These are phyloP conservation scores for Boletus sp. DNA, from an alignment of 1,284 basidiomycete species.

Conservation along the genomic window DNA sequence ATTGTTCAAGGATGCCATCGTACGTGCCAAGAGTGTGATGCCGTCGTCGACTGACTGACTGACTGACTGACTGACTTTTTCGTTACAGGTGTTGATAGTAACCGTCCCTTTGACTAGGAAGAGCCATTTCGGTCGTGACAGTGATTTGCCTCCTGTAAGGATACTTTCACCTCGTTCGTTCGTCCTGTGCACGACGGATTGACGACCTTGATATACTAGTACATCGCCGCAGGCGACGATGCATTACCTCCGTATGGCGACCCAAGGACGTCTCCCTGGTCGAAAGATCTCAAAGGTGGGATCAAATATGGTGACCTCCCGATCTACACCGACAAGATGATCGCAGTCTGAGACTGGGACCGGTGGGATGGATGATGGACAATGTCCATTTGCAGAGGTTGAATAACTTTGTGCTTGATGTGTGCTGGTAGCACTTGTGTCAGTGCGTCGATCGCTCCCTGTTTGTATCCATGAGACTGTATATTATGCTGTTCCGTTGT, in stretches of 20 bases:
- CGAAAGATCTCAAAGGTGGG: conserved; percentile 17
- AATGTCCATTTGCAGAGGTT: conserved; percentile 9
- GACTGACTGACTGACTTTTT: no score
- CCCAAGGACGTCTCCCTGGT: conserved; percentile 13
- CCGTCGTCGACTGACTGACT: neutral
- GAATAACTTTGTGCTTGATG: neutral
- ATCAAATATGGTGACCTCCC: conserved; percentile 33
- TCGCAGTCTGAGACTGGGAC: conserved; percentile 8
- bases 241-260: conserved; percentile 22
- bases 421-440: conserved; percentile 13
- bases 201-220: conserved; percentile 16
- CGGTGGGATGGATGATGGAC: neutral
- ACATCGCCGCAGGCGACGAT: conserved; percentile 21
- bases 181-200: neutral
- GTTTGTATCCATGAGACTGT: conserved; percentile 1
- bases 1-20: conserved; percentile 38
- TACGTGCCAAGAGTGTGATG: conserved; percentile 26
- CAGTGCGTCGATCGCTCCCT: conserved; percentile 22
- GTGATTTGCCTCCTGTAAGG: conserved; percentile 43
- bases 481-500: neutral
- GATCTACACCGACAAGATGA: conserved; percentile 32
- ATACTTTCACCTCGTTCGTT: neutral
- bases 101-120: conserved; percentile 35
- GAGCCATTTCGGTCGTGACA: conserved; percentile 43
- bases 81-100: conserved; percentile 39